These are phyloP conservation scores for Sporothrix brasiliensis DNA, from an alignment of 2,329 filamentous ascomycete genomes.

Conservation along the genomic window DNA sequence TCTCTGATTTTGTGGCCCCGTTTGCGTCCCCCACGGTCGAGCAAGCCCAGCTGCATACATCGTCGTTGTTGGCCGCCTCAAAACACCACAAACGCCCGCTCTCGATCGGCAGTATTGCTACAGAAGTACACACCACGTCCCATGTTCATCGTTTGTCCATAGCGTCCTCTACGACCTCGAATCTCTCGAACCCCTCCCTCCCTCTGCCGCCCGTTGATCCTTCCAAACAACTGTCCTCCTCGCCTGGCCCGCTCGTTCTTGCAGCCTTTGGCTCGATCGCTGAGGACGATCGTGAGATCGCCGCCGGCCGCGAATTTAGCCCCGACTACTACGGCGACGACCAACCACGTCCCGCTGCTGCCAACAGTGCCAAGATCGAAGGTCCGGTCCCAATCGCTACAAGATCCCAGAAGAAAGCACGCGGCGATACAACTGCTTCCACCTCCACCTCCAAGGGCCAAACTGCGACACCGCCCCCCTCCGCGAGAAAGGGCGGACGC, in stretches of 20 bases:
- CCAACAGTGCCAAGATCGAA: slow-evolving; percentile 36
- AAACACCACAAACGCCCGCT: slow-evolving; percentile 50
- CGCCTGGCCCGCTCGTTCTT: slow-evolving; percentile 52
- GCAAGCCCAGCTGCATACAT: slow-evolving; percentile 38
- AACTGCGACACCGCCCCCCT: slow-evolving; percentile 63
- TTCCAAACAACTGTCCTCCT: slow-evolving; percentile 61
- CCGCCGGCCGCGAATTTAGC: not conserved
- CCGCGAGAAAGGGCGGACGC: slow-evolving; percentile 57
- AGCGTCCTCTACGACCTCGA: slow-evolving; percentile 40
- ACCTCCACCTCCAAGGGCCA: slow-evolving; percentile 49
- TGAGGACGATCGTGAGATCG: slow-evolving; percentile 21
- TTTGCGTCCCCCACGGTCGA: slow-evolving; percentile 41
- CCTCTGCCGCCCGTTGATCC: slow-evolving; percentile 63
- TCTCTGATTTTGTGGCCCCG: slow-evolving; percentile 49
- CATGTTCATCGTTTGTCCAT: slow-evolving; percentile 64
- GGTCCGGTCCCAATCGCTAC: not conserved
- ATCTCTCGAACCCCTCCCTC: slow-evolving; percentile 47
- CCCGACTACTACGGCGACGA: slow-evolving; percentile 27
- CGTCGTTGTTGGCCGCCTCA: slow-evolving; percentile 11
- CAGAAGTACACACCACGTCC: slow-evolving; percentile 54
- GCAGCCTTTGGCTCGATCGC: slow-evolving; percentile 38
- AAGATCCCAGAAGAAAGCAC: slow-evolving; percentile 50
- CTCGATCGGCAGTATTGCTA: slow-evolving; percentile 54
- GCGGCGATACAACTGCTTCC: slow-evolving; percentile 33
- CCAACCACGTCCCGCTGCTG: slow-evolving; percentile 39